Conservation (phyloP, 768 basidiomycete species). For the Tricholomella constricta region DNA sequence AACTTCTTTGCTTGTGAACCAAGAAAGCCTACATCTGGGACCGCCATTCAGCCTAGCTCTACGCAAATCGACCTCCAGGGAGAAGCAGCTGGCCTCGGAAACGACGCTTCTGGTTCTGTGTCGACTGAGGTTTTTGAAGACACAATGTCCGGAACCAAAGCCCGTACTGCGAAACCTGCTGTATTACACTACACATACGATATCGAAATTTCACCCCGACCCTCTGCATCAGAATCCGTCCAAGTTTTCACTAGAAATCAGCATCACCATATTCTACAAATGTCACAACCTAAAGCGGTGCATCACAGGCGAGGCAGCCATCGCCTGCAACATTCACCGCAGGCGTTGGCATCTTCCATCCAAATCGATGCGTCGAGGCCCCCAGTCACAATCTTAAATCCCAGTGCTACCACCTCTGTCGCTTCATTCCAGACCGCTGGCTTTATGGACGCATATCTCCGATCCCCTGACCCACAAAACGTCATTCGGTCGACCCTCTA, state of each 20-base stretch:
- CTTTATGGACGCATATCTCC: background rate
- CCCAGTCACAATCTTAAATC: background rate
- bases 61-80: background rate
- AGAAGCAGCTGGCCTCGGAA: background rate
- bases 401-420: background rate
- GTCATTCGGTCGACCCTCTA: conserved; percentile 1
- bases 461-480: background rate
- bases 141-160: background rate
- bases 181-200: conserved; percentile 1
- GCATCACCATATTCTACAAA: background rate
- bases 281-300: background rate
- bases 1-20: too few relatives aligned
- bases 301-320: background rate
- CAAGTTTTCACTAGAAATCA: background rate
- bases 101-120: background rate
- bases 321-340: background rate
- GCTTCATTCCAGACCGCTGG: background rate
- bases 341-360: background rate
- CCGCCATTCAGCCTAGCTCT: background rate
- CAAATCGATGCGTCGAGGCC: background rate
- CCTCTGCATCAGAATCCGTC: background rate
- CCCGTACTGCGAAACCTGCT: background rate
- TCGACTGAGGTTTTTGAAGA: background rate
- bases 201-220: background rate
- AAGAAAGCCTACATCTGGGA: background rate